Evolutionary conservation across 2,329 filamentous ascomycete genomes (phyloP), one percentile per base, ranked within the genome.

Genomic region (Purpureocillium lavendulum): DNA sequence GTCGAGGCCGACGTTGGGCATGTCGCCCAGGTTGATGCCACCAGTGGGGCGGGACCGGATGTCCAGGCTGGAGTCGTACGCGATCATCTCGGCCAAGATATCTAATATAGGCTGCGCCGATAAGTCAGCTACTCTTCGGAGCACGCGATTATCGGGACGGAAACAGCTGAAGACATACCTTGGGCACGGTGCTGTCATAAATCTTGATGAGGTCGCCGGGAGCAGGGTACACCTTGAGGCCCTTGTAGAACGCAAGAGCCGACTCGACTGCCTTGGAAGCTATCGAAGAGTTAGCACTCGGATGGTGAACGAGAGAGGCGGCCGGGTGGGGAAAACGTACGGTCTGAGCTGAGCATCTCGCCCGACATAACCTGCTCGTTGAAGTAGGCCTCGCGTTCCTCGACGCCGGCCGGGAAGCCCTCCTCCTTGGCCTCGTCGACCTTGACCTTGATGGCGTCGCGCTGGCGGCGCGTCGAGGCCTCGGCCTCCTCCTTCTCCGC

Each of bases 171-270:
- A 15, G 14, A 29, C 13, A 24, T 36, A 87, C 89, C 84, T 96
- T 96, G 53, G 90, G 84, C 34, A 97, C 89, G 26, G 92, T 97
- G 78, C 94, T 95, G 66, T 98, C 92, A 67, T 98, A 98, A 64
- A 98, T 95, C 56, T 77, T 78, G 62, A 98, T 96, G 54, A 98
- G 73, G 58, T 97, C 92, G 54, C 82, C 77, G 11, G 90, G 92
- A 55, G 87, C 84, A 38, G 92, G 92, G 69, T 98, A 98, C 53
- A 97, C 92, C 77, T 98, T 98, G 51, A 98, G 77, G 33, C 89
- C 92, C 75, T 89, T 94, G 78, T 97, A 98, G 70, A 98, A 98
- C 64, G 86, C 87, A 45, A 97, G 71, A 35, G 92, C 90, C 38
- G 92, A 87, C 49, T 96, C 89, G 43, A 95, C 65, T 31, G 75